Conservation (phyloP, 1,139 yeast species). For the Yamadazyma membranifaciens region DNA sequence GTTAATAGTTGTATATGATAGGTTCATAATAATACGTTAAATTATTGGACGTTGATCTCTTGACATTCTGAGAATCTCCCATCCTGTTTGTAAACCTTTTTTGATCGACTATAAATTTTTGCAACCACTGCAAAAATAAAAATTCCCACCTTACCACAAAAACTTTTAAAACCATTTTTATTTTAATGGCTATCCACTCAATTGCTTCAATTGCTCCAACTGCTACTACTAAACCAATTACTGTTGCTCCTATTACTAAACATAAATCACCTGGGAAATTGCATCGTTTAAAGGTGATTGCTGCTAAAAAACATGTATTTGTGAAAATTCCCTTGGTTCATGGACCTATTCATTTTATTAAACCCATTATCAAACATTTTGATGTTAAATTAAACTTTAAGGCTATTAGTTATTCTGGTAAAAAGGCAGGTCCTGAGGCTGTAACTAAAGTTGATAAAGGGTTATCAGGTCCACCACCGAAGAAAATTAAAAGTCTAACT, state of each 20-base stretch:
- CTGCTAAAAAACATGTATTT: conserved; percentile 10
- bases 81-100: conserved; percentile 1
- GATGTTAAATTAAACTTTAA: conserved; percentile 4
- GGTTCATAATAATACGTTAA: conserved; percentile 7
- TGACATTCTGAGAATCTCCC: no score
- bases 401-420: conserved; percentile 22
- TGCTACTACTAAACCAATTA: conserved; percentile 1
- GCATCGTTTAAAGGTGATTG: no score
- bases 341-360: conserved; percentile 3
- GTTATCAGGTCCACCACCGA: conserved; percentile 35
- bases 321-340: conserved; percentile 12
- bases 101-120: no score
- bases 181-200: conserved; percentile 2
- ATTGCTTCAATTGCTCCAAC: conserved; percentile 3
- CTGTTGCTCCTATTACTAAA: background rate
- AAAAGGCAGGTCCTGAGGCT: conserved; percentile 28
- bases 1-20: conserved; percentile 6
- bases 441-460: conserved; percentile 36
- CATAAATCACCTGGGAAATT: no score
- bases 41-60: background rate
- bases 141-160: background rate
- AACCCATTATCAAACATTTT: conserved; percentile 7
- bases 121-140: no score
- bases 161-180: background rate
- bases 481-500: conserved; percentile 39